phyloP scores from a whole-genome alignment of 2,329 filamentous ascomycete genomes.

The Nothophaeocryptopus gaeumannii region DNA sequence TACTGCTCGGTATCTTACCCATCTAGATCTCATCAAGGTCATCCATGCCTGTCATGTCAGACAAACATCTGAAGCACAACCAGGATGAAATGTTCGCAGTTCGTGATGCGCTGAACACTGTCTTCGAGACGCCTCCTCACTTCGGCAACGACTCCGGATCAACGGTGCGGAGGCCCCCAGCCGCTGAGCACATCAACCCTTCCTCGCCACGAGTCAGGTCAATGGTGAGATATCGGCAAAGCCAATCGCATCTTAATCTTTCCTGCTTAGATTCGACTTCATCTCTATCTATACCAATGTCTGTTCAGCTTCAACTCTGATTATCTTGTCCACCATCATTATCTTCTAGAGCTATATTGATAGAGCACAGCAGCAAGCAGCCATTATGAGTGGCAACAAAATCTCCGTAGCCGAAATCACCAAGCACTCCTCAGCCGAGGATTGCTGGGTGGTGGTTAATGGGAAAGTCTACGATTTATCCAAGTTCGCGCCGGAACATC shows the following conservation, averaged over 20 bases:
- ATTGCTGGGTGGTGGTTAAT: slow-evolving; percentile 66
- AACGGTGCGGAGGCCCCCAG: neutral
- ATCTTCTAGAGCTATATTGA: neutral
- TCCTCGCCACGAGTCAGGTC: no score
- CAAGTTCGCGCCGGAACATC: slow-evolving; percentile 62
- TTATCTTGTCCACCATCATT: neutral
- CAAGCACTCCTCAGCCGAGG: slow-evolving; percentile 34
- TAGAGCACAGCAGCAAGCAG: neutral
- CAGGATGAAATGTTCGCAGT: no score
- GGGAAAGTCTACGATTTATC: slow-evolving; percentile 66
- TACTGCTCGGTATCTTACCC: no score
- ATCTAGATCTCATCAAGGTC: no score
- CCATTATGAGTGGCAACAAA: slow-evolving; percentile 8
- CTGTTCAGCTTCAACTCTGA: no score
- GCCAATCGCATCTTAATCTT: slow-evolving; percentile 7
- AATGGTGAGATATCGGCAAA: neutral
- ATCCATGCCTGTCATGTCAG: no score
- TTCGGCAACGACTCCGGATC: slow-evolving; percentile 7
- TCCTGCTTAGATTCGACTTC: slow-evolving; percentile 6
- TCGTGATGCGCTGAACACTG: no score
- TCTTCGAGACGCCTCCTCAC: neutral
- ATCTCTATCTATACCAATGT: no score
- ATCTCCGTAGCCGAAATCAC: slow-evolving; percentile 32
- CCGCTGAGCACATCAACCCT: slow-evolving; percentile 4
- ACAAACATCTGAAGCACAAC: no score